These are phyloP conservation scores for Striga asiatica DNA, from an alignment of 257 asterid genomes.

Conservation along the genomic window DNA sequence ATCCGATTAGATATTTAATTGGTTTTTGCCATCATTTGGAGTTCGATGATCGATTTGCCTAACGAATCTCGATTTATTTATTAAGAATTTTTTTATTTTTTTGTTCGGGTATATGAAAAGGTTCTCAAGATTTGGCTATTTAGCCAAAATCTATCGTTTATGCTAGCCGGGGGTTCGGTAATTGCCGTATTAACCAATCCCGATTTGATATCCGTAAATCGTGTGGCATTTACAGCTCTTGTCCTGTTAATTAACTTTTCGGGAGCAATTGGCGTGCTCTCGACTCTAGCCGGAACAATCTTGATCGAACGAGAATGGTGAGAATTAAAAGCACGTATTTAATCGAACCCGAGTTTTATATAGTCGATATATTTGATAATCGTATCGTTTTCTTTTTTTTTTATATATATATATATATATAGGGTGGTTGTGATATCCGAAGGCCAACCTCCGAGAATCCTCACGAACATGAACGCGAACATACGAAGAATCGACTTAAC, in stretches of 20 bases:
- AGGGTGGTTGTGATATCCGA: slow-evolving; percentile 94
- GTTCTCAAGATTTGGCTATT: slow-evolving; percentile 62
- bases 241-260: slow-evolving; percentile 45
- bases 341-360: too few species aligned
- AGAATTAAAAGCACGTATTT: too few species aligned
- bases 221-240: slow-evolving; percentile 34
- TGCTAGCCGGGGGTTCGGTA: slow-evolving; percentile 79
- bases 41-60: too few species aligned
- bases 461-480: slow-evolving; percentile 67
- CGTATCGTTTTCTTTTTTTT: too few species aligned
- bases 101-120: slow-evolving; percentile 18
- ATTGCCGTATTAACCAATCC: slow-evolving; percentile 41
- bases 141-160: slow-evolving; percentile 61
- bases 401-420: too few species aligned
- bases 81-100: neutral
- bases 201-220: slow-evolving; percentile 28
- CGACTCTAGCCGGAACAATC: slow-evolving; percentile 88
- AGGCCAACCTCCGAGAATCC: slow-evolving; percentile 40
- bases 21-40: too few species aligned
- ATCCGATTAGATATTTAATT: too few species aligned
- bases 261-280: slow-evolving; percentile 74
- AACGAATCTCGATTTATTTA: too few species aligned
- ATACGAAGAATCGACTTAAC: slow-evolving; percentile 69
- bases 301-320: slow-evolving; percentile 96
- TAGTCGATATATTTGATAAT: too few species aligned